These are phyloP conservation scores for Sugiyamaella valdiviana DNA, from an alignment of 805 yeast genomes.

Conservation along the genomic window DNA sequence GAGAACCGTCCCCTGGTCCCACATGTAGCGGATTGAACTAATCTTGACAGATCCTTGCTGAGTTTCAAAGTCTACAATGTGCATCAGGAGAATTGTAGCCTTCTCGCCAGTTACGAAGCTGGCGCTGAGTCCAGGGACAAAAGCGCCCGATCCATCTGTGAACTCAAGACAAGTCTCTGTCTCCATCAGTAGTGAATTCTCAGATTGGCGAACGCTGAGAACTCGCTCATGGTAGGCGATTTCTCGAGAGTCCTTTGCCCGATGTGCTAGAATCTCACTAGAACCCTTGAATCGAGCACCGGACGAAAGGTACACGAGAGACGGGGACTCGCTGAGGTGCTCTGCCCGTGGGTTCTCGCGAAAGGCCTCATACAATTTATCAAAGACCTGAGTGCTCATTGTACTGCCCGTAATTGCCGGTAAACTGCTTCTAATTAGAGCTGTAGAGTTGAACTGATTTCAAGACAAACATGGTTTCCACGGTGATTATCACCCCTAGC, in stretches of 20 bases:
- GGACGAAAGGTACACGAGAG: conserved; percentile 21
- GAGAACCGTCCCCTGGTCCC: conserved; percentile 28
- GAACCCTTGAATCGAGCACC: conserved; percentile 16
- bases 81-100: conserved; percentile 17
- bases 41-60: conserved; percentile 10
- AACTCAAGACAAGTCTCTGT: conserved; percentile 22
- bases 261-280: conserved; percentile 18
- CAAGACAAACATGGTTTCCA: too few species aligned
- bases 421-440: too few species aligned
- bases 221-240: conserved; percentile 16
- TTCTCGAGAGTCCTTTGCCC: conserved; percentile 15
- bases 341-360: conserved; percentile 9
- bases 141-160: conserved; percentile 24
- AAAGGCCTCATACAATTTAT: conserved; percentile 9
- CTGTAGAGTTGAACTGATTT: too few species aligned
- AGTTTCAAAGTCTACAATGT: conserved; percentile 14
- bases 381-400: neutral
- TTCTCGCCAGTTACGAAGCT: conserved; percentile 25
- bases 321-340: conserved; percentile 5
- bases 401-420: too few species aligned
- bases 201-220: conserved; percentile 15
- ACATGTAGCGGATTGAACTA: conserved; percentile 17
- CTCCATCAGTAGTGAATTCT: conserved; percentile 19
- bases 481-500: too few species aligned
- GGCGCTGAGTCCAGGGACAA: conserved; percentile 23